phyloP scores from a whole-genome alignment of 2,329 filamentous ascomycete species.

The Celoporthe dispersa region DNA sequence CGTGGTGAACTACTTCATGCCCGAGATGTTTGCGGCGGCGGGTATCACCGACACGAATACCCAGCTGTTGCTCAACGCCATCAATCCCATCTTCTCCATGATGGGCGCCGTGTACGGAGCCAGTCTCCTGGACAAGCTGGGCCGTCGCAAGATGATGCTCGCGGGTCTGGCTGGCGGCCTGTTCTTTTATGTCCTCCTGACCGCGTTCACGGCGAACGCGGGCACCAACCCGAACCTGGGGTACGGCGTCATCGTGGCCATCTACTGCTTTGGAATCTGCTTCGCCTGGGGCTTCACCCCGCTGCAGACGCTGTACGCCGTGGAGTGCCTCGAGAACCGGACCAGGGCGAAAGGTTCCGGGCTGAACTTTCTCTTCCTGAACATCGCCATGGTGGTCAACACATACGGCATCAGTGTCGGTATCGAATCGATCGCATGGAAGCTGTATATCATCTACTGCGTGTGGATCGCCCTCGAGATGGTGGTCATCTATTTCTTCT shows the following conservation, averaged over 20 bases:
- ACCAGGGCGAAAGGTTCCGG: slow-evolving; percentile 48
- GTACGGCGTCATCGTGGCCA: slow-evolving; percentile 27
- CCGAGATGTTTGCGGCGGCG: slow-evolving; percentile 54
- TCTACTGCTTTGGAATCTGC: slow-evolving; percentile 54
- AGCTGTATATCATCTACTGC: slow-evolving; percentile 55
- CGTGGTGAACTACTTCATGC: slow-evolving; percentile 53
- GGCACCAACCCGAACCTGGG: slow-evolving; percentile 36
- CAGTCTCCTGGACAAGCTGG: slow-evolving; percentile 52
- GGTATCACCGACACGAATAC: slow-evolving; percentile 47
- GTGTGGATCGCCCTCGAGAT: slow-evolving; percentile 46
- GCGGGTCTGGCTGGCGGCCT: slow-evolving; percentile 21
- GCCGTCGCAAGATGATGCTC: slow-evolving; percentile 52
- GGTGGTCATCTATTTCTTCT: slow-evolving; percentile 50
- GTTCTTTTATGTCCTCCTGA: slow-evolving; percentile 44
- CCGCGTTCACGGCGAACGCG: slow-evolving; percentile 48
- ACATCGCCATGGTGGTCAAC: slow-evolving; percentile 49
- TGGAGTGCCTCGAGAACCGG: slow-evolving; percentile 47
- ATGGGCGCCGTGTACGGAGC: slow-evolving; percentile 54
- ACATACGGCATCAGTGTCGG: slow-evolving; percentile 49
- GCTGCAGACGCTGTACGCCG: slow-evolving; percentile 50
- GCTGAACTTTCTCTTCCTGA: slow-evolving; percentile 47
- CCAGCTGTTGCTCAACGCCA: slow-evolving; percentile 56
- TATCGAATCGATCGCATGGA: slow-evolving; percentile 53
- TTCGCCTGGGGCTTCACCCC: slow-evolving; percentile 57
- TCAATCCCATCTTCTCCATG: slow-evolving; percentile 56